Percentiles rank a stretch among this genome's conserved stretches.
Evolutionary conservation across 2,329 filamentous ascomycete genomes (phyloP).

Genomic region (Trichoderma guizhouense): DNA sequence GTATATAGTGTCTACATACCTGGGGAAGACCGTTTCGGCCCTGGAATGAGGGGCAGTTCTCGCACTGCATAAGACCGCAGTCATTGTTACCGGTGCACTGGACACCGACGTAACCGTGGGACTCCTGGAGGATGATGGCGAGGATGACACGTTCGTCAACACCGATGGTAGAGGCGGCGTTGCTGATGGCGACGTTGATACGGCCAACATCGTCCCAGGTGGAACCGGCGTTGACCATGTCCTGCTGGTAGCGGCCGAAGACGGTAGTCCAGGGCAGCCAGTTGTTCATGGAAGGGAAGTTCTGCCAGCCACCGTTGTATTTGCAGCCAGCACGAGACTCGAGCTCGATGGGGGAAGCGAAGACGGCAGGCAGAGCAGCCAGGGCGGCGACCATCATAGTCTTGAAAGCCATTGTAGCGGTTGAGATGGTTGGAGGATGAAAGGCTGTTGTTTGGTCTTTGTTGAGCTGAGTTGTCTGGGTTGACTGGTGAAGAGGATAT

Average conservation of each 20-base stretch:
- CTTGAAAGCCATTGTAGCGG: slow-evolving; percentile 12
- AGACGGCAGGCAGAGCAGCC: slow-evolving; percentile 4
- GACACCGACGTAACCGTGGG: slow-evolving; percentile 2
- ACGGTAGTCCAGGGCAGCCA: slow-evolving; percentile 3
- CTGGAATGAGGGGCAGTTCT: not conserved
- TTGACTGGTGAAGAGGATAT: not conserved
- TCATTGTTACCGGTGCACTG: not conserved
- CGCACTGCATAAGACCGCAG: slow-evolving; percentile 13
- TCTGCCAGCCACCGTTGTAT: slow-evolving; percentile 2
- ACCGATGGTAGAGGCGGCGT: not conserved
- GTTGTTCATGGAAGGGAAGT: slow-evolving; percentile 3
- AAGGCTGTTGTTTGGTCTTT: not conserved
- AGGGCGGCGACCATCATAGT: slow-evolving; percentile 6
- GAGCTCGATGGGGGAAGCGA: slow-evolving; percentile 2
- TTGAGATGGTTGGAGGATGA: not conserved
- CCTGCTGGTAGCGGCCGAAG: slow-evolving; percentile 6
- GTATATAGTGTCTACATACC: not conserved
- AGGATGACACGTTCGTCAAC: slow-evolving; percentile 16
- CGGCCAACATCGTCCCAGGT: slow-evolving; percentile 14
- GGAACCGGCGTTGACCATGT: slow-evolving; percentile 7
- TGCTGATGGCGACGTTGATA: slow-evolving; percentile 10
- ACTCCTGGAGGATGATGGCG: slow-evolving; percentile 12
- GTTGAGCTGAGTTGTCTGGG: not conserved
- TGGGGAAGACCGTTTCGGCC: not conserved
- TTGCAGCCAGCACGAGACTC: not conserved